These are phyloP conservation scores for Penicillium roqueforti DNA, from an alignment of 495 filamentous ascomycete species.

Conservation along the genomic window DNA sequence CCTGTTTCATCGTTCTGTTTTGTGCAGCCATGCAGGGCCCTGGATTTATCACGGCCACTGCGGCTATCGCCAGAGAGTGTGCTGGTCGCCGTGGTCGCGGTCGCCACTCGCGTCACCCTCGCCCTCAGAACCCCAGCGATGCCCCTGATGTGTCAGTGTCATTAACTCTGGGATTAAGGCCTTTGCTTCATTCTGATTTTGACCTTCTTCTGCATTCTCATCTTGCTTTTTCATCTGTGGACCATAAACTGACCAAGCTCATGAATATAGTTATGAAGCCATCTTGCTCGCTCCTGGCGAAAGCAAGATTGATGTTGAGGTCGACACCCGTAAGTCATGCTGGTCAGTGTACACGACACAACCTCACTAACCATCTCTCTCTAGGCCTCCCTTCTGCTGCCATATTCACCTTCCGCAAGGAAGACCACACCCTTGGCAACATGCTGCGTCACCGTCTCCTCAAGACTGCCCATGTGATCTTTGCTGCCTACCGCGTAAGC, in stretches of 20 bases:
- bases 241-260: constrained; percentile 2
- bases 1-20: neutral
- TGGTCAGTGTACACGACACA: neutral
- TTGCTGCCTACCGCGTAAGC: constrained; percentile 81
- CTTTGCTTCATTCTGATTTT: neutral
- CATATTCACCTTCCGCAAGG: constrained; percentile 91
- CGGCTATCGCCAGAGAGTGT: constrained; percentile 14
- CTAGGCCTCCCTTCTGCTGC: constrained; percentile 75
- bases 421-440: constrained; percentile 95
- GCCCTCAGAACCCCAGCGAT: constrained; percentile 8
- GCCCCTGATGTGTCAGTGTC: constrained; percentile 21
- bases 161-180: neutral
- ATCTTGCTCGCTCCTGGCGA: constrained; percentile 83
- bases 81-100: constrained; percentile 8
- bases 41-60: constrained; percentile 7
- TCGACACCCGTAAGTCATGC: constrained; percentile 72
- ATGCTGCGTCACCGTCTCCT: constrained; percentile 77
- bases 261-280: constrained; percentile 70
- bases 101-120: constrained; percentile 5
- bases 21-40: neutral
- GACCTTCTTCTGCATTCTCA: neutral
- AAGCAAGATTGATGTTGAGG: constrained; percentile 82
- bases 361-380: constrained; percentile 11
- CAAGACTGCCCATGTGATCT: constrained; percentile 71
- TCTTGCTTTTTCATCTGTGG: neutral